Percentiles rank a stretch among this genome's conserved stretches.
phyloP scores from a whole-genome alignment of 1,284 basidiomycete genomes.

The Heterobasidion parviporum region DNA sequence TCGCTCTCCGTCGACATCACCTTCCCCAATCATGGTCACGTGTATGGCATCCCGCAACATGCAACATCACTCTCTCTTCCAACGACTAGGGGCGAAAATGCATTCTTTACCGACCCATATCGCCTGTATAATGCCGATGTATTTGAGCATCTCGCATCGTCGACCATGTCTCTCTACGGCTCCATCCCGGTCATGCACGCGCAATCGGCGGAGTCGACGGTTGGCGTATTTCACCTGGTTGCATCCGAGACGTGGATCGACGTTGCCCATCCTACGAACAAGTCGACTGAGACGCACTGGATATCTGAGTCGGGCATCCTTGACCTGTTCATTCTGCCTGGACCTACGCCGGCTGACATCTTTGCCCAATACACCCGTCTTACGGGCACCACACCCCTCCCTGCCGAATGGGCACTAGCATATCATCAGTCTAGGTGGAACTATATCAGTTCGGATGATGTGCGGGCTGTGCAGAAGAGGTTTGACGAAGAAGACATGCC shows the following conservation, averaged over 20 bases:
- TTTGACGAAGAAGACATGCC: slow-evolving; percentile 95
- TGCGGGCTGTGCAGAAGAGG: slow-evolving; percentile 77
- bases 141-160: slow-evolving; percentile 92
- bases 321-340: slow-evolving; percentile 90
- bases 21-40: slow-evolving; percentile 85
- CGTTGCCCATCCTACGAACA: slow-evolving; percentile 56
- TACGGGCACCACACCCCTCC: slow-evolving; percentile 82
- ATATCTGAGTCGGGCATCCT: slow-evolving; percentile 95
- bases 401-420: slow-evolving; percentile 86
- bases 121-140: slow-evolving; percentile 95
- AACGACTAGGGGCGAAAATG: slow-evolving; percentile 65
- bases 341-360: slow-evolving; percentile 73
- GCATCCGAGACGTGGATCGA: slow-evolving; percentile 97
- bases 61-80: slow-evolving; percentile 88
- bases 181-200: slow-evolving; percentile 92
- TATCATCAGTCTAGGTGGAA: slow-evolving; percentile 99
- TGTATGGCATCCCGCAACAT: slow-evolving; percentile 97
- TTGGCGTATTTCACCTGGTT: slow-evolving; percentile 87
- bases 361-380: slow-evolving; percentile 83
- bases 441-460: slow-evolving; percentile 87
- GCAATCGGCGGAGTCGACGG: slow-evolving; percentile 77
- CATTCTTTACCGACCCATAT: slow-evolving; percentile 85
- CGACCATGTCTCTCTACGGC: slow-evolving; percentile 88
- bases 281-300: slow-evolving; percentile 86
- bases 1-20: slow-evolving; percentile 88